A percentile compares a stretch with the other conserved stretches of the same genome.
phyloP scores from a whole-genome alignment of 2,329 filamentous ascomycete genomes.

The Epichloe sibirici region DNA sequence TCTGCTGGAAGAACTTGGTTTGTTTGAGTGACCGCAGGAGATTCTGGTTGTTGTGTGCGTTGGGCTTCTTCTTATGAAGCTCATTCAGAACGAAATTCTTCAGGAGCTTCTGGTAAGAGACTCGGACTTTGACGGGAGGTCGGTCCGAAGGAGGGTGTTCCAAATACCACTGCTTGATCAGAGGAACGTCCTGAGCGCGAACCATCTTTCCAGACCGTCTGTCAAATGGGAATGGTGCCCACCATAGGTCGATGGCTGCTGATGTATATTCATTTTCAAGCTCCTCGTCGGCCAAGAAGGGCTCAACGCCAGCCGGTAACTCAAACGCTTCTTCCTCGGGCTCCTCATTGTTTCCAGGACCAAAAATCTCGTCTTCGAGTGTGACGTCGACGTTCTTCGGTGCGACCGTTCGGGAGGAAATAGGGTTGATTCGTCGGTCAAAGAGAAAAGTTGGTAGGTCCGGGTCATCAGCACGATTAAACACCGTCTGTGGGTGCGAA shows the following conservation, averaged over 20 bases:
- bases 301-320: constrained; percentile 66
- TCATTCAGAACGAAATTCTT: constrained; percentile 96
- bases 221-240: constrained; percentile 95
- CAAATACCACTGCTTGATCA: constrained; percentile 97
- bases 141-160: constrained; percentile 79
- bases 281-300: constrained; percentile 82
- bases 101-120: constrained; percentile 94
- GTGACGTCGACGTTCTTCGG: constrained; percentile 87
- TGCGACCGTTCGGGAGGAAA: constrained; percentile 86
- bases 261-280: constrained; percentile 82
- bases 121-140: constrained; percentile 91
- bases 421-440: constrained; percentile 94
- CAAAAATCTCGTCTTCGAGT: constrained; percentile 91
- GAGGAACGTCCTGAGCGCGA: constrained; percentile 86
- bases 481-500: constrained; percentile 85
- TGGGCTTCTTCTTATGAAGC: constrained; percentile 88
- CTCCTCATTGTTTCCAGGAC: constrained; percentile 60
- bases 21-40: constrained; percentile 80
- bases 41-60: constrained; percentile 91
- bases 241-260: constrained; percentile 89
- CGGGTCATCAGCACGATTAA: constrained; percentile 75
- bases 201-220: constrained; percentile 92
- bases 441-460: constrained; percentile 95
- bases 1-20: constrained; percentile 99
- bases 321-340: constrained; percentile 74